These are phyloP conservation scores for Juncus inflexus DNA, from an alignment of 176 grass and related monocot species.

Conservation along the genomic window DNA sequence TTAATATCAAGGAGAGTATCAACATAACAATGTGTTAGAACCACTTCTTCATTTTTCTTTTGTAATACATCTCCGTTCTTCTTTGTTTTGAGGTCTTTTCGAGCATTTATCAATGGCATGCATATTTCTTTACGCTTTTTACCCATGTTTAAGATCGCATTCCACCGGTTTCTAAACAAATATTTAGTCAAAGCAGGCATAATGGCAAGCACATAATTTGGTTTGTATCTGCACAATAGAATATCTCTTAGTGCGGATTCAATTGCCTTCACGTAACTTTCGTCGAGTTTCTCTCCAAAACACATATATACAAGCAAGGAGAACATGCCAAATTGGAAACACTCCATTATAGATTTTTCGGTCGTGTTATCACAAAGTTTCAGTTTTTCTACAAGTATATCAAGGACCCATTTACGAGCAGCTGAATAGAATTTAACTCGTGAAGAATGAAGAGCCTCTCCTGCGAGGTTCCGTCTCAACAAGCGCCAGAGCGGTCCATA, in stretches of 20 bases:
- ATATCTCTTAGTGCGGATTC: slow-evolving; percentile 13
- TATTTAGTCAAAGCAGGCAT: slow-evolving; percentile 34
- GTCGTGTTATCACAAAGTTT: neutral
- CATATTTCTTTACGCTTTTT: slow-evolving; percentile 22
- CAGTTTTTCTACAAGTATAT: slow-evolving; percentile 35
- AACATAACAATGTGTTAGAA: slow-evolving; percentile 50
- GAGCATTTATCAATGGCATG: slow-evolving; percentile 39
- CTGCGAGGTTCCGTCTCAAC: slow-evolving; percentile 49
- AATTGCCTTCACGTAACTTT: slow-evolving; percentile 34
- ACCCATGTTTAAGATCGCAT: slow-evolving; percentile 4
- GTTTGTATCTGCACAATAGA: slow-evolving; percentile 11
- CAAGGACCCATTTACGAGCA: slow-evolving; percentile 34
- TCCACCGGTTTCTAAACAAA: slow-evolving; percentile 33
- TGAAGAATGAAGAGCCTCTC: slow-evolving; percentile 50
- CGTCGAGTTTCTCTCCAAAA: slow-evolving; percentile 62
- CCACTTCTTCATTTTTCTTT: neutral
- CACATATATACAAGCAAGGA: slow-evolving; percentile 61
- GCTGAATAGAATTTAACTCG: slow-evolving; percentile 31
- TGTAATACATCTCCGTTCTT: neutral
- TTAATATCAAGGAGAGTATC: slow-evolving; percentile 62
- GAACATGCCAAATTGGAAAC: slow-evolving; percentile 58
- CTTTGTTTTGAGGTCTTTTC: slow-evolving; percentile 29
- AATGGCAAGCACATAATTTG: slow-evolving; percentile 33
- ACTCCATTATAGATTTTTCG: slow-evolving; percentile 21
- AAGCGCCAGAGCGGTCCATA: slow-evolving; percentile 51